Evolutionary conservation across 2,329 filamentous ascomycete species (phyloP), one percentile per base, ranked within the genome.

Genomic region (Colletotrichum sansevieriae): DNA sequence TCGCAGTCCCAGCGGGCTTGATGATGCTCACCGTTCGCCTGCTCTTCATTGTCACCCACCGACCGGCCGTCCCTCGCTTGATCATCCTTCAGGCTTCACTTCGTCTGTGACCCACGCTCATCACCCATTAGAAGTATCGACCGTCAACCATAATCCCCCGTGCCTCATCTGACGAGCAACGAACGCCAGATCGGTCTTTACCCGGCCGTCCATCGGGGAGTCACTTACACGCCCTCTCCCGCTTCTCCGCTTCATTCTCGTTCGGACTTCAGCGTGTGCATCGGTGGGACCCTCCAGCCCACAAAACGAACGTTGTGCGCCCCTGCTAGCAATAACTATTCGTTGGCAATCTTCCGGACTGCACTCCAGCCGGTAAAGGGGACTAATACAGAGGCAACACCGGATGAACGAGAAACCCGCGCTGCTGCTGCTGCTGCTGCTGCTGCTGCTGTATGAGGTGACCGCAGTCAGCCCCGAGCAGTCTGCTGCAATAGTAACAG

Each of bases 121-220:
- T 29, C 25, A 7, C 25, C 25, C 25, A 8, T 29, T 6, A 29
- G 25, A 29, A 29, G 25, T 29, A 7, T 1, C n/a, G 11, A 8
- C 22, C 13, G 20, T 18, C 8, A 25, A 47, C 20, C 51, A 15
- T 7, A 2, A 51, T 33, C 20, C 37, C 20, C 55, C 12, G 22
- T 41, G n/a, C 52, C 49, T 55, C 49, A 41, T 55, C 41, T 49
- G 39, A 61, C 29, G 25, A 46, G 47, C 57, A 25, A 22, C 37
- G 41, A n/a, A 35, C 9, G 10, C 25, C 39, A 46, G 29, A 35
- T 56, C 60, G 64, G 64, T 35, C 43, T 57, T 63, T 52, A 63
- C 43, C 64, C 59, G 64, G 51, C 58, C 64, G 59, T 63, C 58
- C 13, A 56, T 66, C 63, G 58, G 63, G 57, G 51, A 52, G 33